Conservation (phyloP, 306 rosid genomes). For the Vigna reflexopilosa region DNA sequence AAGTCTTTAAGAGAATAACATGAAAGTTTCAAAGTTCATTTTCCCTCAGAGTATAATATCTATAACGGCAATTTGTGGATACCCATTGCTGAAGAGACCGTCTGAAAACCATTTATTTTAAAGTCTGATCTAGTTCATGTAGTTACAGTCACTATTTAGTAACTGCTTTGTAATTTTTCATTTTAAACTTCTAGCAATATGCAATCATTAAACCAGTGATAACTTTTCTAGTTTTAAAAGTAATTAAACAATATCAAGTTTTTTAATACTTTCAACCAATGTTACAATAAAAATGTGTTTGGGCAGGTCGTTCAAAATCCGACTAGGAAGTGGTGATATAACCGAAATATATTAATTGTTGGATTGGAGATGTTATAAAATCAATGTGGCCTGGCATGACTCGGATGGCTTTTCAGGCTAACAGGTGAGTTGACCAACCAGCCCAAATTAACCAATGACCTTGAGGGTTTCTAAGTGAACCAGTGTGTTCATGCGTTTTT, state of each 20-base stretch:
- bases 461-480: background rate
- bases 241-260: background rate
- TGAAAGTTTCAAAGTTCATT: constrained; percentile 2
- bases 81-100: constrained; percentile 34
- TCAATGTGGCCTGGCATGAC: background rate
- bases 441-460: background rate
- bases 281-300: background rate
- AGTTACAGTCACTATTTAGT: constrained; percentile 3
- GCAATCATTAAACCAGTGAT: background rate
- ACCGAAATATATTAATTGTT: background rate
- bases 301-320: background rate
- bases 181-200: background rate
- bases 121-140: background rate
- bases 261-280: background rate
- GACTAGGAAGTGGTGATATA: background rate
- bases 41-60: constrained; percentile 15
- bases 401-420: background rate
- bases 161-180: constrained; percentile 1
- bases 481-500: background rate
- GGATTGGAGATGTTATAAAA: background rate
- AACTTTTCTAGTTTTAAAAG: background rate
- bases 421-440: background rate
- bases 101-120: constrained; percentile 1
- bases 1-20: background rate
- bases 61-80: background rate